A percentile compares a stretch with the other conserved stretches of the same genome.
Evolutionary conservation across 129 eudicot species (phyloP).

Genomic region (Lonicera japonica): DNA sequence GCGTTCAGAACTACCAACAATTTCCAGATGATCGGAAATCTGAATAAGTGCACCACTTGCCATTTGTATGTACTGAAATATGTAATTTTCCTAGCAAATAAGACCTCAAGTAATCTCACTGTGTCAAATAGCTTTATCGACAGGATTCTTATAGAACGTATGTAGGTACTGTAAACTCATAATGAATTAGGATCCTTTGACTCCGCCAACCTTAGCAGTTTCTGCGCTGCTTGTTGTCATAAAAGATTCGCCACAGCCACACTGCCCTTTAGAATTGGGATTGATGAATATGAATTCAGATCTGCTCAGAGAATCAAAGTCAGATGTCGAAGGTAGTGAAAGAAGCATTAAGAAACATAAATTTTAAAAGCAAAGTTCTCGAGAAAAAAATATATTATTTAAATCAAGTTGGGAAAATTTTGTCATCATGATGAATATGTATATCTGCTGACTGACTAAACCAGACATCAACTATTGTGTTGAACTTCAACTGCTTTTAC

Average conservation of each 20-base stretch:
- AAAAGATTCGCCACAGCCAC: constrained; percentile 95
- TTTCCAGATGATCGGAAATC: too few species aligned
- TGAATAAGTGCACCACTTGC: too few species aligned
- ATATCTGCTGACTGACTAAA: neutral
- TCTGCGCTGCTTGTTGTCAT: constrained; percentile 58
- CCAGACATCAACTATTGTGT: neutral
- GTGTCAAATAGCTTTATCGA: too few species aligned
- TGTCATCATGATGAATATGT: neutral
- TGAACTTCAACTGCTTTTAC: neutral
- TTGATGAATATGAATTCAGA: constrained; percentile 81
- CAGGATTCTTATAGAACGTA: neutral
- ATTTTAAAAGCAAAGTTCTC: neutral
- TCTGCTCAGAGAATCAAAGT: constrained; percentile 35
- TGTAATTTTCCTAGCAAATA: neutral
- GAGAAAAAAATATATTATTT: too few species aligned
- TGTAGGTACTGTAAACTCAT: neutral
- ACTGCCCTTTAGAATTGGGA: constrained; percentile 83
- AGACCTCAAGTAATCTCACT: neutral
- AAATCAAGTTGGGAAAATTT: neutral
- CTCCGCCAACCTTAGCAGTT: constrained; percentile 46
- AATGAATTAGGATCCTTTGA: constrained; percentile 12
- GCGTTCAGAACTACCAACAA: too few species aligned
- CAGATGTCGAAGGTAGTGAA: neutral
- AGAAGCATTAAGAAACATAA: neutral
- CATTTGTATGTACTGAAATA: too few species aligned